phyloP scores from a whole-genome alignment of 345 rosid species.

The Angophora floribunda region DNA sequence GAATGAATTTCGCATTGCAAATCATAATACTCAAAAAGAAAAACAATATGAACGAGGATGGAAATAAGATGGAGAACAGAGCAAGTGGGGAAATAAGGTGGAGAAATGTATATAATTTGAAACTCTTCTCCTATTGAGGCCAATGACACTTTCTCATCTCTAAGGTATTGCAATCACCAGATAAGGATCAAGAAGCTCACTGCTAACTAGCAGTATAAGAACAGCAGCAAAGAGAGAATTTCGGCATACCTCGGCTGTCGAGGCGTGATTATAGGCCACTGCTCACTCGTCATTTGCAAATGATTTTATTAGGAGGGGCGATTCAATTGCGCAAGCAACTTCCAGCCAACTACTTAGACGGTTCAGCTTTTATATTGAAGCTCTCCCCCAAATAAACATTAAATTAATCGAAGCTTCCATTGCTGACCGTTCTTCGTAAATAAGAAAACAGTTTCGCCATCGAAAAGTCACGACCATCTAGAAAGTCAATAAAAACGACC shows the following conservation, averaged over 20 bases:
- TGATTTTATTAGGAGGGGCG: not conserved
- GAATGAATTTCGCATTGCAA: not conserved
- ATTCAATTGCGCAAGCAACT: not conserved
- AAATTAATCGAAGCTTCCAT: not conserved
- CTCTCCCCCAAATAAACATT: not conserved
- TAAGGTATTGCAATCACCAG: not conserved
- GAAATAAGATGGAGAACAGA: not conserved
- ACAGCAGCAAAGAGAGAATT: not conserved
- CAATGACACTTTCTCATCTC: not conserved
- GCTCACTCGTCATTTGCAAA: not conserved
- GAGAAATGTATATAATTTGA: not conserved
- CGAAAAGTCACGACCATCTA: not conserved
- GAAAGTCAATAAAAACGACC: not conserved
- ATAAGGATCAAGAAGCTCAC: not conserved
- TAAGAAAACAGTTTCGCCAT: not conserved
- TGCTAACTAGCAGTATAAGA: not conserved
- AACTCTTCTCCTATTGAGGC: not conserved
- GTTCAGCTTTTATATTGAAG: not conserved
- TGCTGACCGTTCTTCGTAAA: not conserved
- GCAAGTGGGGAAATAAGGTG: not conserved
- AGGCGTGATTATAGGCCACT: not conserved
- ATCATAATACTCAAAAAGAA: not conserved
- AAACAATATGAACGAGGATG: not conserved
- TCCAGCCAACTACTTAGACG: not conserved
- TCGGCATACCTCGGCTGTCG: not conserved